A percentile compares a stretch with the other conserved stretches of the same genome.
Evolutionary conservation across 208 protist genomes (phyloP).

Genomic region (Acanthamoeba quina): DNA sequence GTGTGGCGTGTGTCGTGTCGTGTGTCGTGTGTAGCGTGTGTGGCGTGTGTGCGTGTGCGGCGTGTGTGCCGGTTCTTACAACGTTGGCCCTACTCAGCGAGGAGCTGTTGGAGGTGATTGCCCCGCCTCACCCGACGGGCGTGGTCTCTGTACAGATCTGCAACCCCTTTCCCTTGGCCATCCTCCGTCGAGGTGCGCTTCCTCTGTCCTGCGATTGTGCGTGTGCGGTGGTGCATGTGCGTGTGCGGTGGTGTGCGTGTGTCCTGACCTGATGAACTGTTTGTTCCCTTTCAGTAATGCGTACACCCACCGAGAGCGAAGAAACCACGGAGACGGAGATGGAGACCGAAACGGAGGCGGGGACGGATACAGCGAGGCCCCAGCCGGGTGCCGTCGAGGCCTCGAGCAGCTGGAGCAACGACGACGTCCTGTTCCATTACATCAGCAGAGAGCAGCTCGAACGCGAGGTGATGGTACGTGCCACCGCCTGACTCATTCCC

Average conservation of each 20-base stretch:
- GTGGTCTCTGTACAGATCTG: conserved; percentile 22
- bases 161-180: neutral
- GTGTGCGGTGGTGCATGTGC: too few relatives aligned
- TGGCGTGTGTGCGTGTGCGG: too few relatives aligned
- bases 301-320: neutral
- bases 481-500: too few relatives aligned
- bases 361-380: neutral
- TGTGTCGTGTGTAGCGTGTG: neutral
- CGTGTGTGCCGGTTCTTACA: neutral
- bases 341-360: neutral
- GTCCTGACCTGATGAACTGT: too few relatives aligned
- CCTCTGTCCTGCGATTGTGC: too few relatives aligned
- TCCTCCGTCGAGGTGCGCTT: neutral
- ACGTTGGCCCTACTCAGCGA: neutral
- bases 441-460: conserved; percentile 49
- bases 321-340: neutral
- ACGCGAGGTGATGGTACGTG: neutral
- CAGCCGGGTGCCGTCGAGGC: neutral
- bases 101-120: conserved; percentile 31
- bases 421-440: conserved; percentile 56
- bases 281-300: neutral
- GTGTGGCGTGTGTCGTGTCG: neutral
- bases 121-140: conserved; percentile 3
- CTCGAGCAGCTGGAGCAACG: neutral
- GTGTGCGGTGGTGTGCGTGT: neutral